Evolutionary conservation across 2,329 filamentous ascomycete species (phyloP).

Genomic region (Trichophyton equinum): DNA sequence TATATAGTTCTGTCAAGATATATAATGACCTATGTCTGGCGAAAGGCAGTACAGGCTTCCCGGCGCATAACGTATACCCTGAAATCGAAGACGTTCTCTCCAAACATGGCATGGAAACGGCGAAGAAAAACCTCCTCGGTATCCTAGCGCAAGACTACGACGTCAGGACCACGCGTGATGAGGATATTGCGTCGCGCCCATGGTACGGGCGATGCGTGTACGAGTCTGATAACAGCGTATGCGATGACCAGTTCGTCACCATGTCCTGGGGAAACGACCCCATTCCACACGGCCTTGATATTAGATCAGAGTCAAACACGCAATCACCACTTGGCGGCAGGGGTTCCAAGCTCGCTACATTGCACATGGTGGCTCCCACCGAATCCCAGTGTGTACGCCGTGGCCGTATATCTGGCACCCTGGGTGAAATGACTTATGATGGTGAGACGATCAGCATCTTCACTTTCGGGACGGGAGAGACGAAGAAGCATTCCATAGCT

Average conservation of each 20-base stretch:
- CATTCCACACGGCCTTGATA: constrained; percentile 13
- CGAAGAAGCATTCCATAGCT: constrained; percentile 46
- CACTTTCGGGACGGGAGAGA: constrained; percentile 50
- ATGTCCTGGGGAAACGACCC: constrained; percentile 72
- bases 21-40: constrained; percentile 60
- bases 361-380: constrained; percentile 91
- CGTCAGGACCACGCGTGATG: constrained; percentile 41
- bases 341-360: constrained; percentile 68
- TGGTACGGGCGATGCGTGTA: constrained; percentile 95
- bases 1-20: constrained; percentile 73
- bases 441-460: constrained; percentile 61
- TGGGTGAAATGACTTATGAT: constrained; percentile 79
- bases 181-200: constrained; percentile 37
- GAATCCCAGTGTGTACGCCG: constrained; percentile 76
- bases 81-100: constrained; percentile 70
- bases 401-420: constrained; percentile 72
- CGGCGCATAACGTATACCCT: constrained; percentile 75
- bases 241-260: constrained; percentile 82
- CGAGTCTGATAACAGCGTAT: constrained; percentile 85
- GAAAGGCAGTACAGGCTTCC: constrained; percentile 61
- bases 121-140: constrained; percentile 38
- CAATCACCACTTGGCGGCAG: constrained; percentile 24
- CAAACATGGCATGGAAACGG: constrained; percentile 35
- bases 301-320: constrained; percentile 14
- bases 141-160: constrained; percentile 45